phyloP scores from a whole-genome alignment of 2,329 filamentous ascomycete species.

The Fusarium sp. region DNA sequence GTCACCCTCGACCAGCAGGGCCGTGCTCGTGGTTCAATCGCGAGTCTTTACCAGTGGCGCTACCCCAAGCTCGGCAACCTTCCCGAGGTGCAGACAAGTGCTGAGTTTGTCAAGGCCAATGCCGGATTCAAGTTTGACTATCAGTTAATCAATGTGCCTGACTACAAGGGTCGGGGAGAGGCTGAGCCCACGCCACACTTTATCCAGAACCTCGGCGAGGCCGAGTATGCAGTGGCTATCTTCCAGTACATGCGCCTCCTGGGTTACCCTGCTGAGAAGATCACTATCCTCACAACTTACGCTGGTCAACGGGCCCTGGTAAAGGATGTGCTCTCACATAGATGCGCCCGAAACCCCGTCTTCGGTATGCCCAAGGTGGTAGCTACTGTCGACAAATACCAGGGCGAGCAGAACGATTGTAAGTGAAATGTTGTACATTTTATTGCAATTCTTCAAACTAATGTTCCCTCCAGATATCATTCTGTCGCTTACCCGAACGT shows the following conservation, averaged over 20 bases:
- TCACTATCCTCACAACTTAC: conserved; percentile 92
- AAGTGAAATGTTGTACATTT: conserved; percentile 52
- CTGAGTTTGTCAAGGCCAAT: conserved; percentile 83
- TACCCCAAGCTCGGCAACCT: conserved; percentile 84
- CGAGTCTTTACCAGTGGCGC: conserved; percentile 91
- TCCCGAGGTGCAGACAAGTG: conserved; percentile 71
- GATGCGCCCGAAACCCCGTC: conserved; percentile 82
- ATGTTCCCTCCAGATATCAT: conserved; percentile 75
- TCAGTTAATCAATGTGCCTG: conserved; percentile 94
- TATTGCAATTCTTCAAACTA: conserved; percentile 15
- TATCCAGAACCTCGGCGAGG: conserved; percentile 94
- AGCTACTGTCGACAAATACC: conserved; percentile 97
- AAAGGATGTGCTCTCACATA: conserved; percentile 81
- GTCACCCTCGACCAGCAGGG: conserved; percentile 94
- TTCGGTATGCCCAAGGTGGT: conserved; percentile 92
- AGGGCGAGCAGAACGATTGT: conserved; percentile 99
- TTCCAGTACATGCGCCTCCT: conserved; percentile 98
- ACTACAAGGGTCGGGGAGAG: conserved; percentile 92
- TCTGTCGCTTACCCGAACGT: conserved; percentile 88
- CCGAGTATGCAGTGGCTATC: conserved; percentile 94
- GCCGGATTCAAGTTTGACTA: conserved; percentile 93
- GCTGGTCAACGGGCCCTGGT: conserved; percentile 91
- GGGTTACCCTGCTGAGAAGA: conserved; percentile 84
- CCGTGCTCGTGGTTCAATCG: conserved; percentile 85
- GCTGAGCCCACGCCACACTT: conserved; percentile 92